A percentile compares a stretch with the other conserved stretches of the same genome.
phyloP scores from a whole-genome alignment of 139 green algal genomes.

The Chlamydomonas eustigma region DNA sequence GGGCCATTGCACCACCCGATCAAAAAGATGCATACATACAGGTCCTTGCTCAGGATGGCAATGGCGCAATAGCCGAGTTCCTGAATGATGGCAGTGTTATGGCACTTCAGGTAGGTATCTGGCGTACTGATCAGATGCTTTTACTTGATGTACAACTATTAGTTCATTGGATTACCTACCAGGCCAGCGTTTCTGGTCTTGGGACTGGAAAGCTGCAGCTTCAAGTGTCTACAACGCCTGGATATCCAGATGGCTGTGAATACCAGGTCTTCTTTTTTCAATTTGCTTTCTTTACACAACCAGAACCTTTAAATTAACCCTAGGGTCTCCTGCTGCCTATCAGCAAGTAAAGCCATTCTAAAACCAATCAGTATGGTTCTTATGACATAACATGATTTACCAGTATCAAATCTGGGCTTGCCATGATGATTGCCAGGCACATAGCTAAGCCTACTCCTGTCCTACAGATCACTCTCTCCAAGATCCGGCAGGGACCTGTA shows the following conservation, averaged over 20 bases:
- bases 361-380: background rate
- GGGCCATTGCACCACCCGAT: slow-evolving; percentile 24
- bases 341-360: too few species aligned
- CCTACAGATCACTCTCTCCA: slow-evolving; percentile 50
- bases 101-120: slow-evolving; percentile 22
- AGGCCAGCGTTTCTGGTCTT: slow-evolving; percentile 50
- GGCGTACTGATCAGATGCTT: too few species aligned
- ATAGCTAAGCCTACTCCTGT: too few species aligned
- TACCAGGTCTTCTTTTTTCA: too few species aligned
- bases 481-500: slow-evolving; percentile 41
- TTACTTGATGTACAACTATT: too few species aligned
- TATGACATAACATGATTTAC: background rate
- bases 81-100: slow-evolving; percentile 44
- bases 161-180: slow-evolving; percentile 1
- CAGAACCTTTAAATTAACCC: too few species aligned
- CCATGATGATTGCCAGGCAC: background rate
- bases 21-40: slow-evolving; percentile 44
- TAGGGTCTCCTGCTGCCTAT: too few species aligned
- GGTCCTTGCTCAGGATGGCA: slow-evolving; percentile 41
- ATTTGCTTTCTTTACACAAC: too few species aligned
- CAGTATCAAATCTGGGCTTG: background rate
- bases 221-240: slow-evolving; percentile 36
- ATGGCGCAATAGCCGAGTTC: slow-evolving; percentile 47
- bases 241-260: slow-evolving; percentile 43
- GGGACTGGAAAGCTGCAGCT: slow-evolving; percentile 44